Evolutionary conservation across 768 basidiomycete genomes (phyloP).

Genomic region (Mycena albidolilacea): DNA sequence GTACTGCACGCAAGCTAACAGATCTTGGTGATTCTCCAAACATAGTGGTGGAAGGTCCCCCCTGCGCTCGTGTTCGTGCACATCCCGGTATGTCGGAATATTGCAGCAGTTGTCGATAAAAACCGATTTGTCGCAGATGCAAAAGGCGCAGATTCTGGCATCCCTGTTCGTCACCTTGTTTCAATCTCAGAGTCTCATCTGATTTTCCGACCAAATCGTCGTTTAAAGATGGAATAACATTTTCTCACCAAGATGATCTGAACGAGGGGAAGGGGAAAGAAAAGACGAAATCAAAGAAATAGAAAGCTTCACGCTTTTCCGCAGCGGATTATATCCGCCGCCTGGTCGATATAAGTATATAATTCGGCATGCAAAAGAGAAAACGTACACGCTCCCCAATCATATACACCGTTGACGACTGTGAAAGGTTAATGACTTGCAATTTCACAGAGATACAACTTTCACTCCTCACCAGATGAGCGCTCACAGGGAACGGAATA

Average conservation of each 20-base stretch:
- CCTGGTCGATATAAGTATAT: slow-evolving; percentile 18
- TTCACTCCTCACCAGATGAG: slow-evolving; percentile 45
- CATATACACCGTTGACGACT: slow-evolving; percentile 48
- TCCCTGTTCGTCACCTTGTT: slow-evolving; percentile 26
- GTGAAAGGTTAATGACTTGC: neutral
- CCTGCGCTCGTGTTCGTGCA: slow-evolving; percentile 42
- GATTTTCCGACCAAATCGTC: too few species aligned
- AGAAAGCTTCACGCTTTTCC: neutral
- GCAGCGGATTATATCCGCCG: slow-evolving; percentile 38
- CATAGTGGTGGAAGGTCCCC: slow-evolving; percentile 37
- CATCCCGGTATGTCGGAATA: slow-evolving; percentile 31
- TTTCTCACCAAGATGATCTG: too few species aligned
- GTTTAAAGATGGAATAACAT: too few species aligned
- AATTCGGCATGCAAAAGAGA: neutral
- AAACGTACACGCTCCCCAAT: slow-evolving; percentile 48
- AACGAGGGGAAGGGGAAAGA: too few species aligned
- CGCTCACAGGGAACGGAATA: slow-evolving; percentile 52
- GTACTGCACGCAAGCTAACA: neutral
- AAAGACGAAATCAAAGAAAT: neutral
- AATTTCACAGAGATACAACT: neutral
- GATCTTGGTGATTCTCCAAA: neutral
- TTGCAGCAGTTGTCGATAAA: neutral
- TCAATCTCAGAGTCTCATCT: neutral
- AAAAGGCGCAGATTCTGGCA: slow-evolving; percentile 38
- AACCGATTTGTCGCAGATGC: slow-evolving; percentile 22